A percentile compares a stretch with the other conserved stretches of the same genome.
phyloP scores from a whole-genome alignment of 306 rosid species.

The Alnus rubra region DNA sequence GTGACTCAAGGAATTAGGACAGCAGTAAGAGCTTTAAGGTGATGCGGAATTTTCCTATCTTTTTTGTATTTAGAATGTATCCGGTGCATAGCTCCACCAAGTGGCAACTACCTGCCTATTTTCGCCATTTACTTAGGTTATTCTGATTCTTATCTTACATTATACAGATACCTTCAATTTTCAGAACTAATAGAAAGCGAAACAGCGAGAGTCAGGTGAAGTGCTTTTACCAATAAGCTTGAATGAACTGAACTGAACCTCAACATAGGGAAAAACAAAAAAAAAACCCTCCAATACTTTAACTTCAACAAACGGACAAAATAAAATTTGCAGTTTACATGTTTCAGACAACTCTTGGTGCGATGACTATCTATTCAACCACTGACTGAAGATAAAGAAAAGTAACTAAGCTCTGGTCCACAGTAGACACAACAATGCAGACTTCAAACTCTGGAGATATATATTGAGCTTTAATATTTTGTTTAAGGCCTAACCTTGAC shows the following conservation, averaged over 20 bases:
- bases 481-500: slow-evolving; percentile 1
- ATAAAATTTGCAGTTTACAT: background rate
- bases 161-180: too few relatives aligned
- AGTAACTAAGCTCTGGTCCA: background rate
- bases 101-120: too few relatives aligned
- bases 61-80: too few relatives aligned
- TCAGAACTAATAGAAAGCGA: too few relatives aligned
- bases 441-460: background rate
- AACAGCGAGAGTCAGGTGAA: background rate
- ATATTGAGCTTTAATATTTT: background rate
- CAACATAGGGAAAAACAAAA: background rate
- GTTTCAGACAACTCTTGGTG: background rate
- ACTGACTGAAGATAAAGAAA: background rate
- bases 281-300: background rate
- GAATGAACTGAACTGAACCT: background rate
- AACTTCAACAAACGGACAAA: background rate
- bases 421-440: background rate
- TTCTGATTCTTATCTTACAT: too few relatives aligned
- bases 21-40: too few relatives aligned
- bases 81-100: too few relatives aligned
- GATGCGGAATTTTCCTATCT: too few relatives aligned
- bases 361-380: background rate
- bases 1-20: too few relatives aligned
- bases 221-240: background rate
- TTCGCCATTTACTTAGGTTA: too few relatives aligned